Percentiles rank a stretch among this genome's conserved stretches.
Conservation (phyloP, 371 early-diverging fungal species). For the Nematocida sp. region DNA sequence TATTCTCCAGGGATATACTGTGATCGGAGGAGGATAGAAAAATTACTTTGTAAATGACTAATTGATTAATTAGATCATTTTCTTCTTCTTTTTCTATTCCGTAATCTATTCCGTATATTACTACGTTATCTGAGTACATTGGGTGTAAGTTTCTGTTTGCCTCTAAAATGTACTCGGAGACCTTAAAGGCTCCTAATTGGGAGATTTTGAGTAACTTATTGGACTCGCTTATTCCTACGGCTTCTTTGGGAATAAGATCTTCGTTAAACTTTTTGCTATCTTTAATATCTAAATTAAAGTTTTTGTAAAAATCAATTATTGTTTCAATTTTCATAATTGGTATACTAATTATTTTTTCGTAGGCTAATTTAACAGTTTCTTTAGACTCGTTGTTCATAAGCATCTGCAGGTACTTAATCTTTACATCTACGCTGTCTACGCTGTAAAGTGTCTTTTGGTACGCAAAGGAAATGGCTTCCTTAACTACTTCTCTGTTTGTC, state of each 20-base stretch:
- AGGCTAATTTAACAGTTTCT: constrained; percentile 56
- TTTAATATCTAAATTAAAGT: constrained; percentile 55
- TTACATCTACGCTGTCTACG: constrained; percentile 45
- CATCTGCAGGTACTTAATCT: constrained; percentile 50
- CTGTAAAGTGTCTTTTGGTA: constrained; percentile 49
- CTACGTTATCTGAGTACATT: constrained; percentile 16
- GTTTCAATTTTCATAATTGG: constrained; percentile 48
- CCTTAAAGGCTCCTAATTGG: not conserved
- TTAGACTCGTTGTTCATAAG: constrained; percentile 48
- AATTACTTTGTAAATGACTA: constrained; percentile 28
- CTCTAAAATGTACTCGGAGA: constrained; percentile 48
- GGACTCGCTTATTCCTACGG: constrained; percentile 21
- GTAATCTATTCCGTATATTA: constrained; percentile 27
- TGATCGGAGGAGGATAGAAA: not conserved
- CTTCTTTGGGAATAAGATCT: constrained; percentile 48
- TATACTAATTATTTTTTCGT: constrained; percentile 42
- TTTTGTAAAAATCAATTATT: constrained; percentile 57
- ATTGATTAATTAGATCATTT: not conserved
- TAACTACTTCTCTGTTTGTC: constrained; percentile 40
- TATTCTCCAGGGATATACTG: not conserved
- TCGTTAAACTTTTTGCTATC: constrained; percentile 28
- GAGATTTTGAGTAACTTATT: constrained; percentile 9
- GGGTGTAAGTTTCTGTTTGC: constrained; percentile 16
- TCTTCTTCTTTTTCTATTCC: constrained; percentile 7
- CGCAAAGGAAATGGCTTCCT: constrained; percentile 53